Conservation (phyloP, 495 filamentous ascomycete species). For the Trypethelium eluteriae region DNA sequence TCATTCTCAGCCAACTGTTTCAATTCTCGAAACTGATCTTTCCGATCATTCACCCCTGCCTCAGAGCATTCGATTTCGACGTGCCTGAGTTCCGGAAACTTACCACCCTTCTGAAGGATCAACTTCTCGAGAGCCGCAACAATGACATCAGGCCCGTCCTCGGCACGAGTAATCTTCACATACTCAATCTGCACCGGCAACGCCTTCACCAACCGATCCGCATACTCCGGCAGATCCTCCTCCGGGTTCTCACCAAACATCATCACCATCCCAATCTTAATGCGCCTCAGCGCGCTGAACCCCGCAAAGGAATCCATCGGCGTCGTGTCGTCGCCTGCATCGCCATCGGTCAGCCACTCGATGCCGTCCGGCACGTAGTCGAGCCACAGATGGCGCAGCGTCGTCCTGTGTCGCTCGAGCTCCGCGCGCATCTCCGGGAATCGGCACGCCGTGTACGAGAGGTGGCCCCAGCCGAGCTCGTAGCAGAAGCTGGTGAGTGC, state of each 20-base stretch:
- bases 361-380: background rate
- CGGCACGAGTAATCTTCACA: background rate
- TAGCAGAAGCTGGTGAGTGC: conserved; percentile 9
- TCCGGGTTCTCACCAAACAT: background rate
- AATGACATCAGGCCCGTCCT: background rate
- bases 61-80: background rate
- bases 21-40: background rate
- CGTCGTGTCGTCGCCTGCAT: background rate
- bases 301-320: background rate
- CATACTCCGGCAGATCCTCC: background rate
- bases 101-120: background rate
- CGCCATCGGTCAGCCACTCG: background rate
- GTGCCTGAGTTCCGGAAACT: background rate
- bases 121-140: background rate
- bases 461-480: background rate
- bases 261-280: background rate
- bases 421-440: background rate
- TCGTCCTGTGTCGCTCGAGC: background rate
- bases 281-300: background rate
- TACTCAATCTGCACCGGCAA: background rate
- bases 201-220: background rate
- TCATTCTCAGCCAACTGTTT: background rate
- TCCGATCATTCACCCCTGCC: background rate
- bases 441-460: background rate
- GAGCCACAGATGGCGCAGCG: conserved; percentile 3